Evolutionary conservation across 306 rosid genomes (phyloP).

Genomic region (Corylus avellana): DNA sequence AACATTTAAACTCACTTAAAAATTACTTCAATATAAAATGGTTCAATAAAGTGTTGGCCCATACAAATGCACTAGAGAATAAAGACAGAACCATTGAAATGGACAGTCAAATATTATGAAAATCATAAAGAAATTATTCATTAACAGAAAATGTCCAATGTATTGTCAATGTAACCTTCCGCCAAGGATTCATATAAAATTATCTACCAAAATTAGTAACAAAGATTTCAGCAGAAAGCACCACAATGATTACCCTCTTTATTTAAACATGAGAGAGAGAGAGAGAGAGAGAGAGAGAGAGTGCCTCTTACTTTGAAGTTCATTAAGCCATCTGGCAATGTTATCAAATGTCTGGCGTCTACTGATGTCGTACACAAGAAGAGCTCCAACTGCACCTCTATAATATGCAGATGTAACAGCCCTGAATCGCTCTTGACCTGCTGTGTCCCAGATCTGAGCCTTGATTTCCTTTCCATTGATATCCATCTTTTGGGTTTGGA

Average conservation of each 20-base stretch:
- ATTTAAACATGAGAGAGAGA: not conserved
- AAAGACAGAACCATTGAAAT: not conserved
- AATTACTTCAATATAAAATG: not conserved
- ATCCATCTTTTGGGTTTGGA: constrained; percentile 82
- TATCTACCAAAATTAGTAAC: not conserved
- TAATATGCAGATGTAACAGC: constrained; percentile 94
- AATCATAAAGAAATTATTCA: not conserved
- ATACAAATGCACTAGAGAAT: not conserved
- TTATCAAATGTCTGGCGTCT: constrained; percentile 84
- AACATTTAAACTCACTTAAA: not conserved
- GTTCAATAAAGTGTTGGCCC: not conserved
- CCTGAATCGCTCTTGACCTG: constrained; percentile 92
- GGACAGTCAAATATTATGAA: not conserved
- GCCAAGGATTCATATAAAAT: no score
- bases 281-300: constrained; percentile 2
- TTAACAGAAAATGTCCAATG: no score
- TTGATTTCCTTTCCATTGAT: constrained; percentile 84
- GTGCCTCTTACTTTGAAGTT: constrained; percentile 74
- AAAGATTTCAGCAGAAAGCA: not conserved
- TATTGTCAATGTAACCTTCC: no score
- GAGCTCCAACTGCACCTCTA: constrained; percentile 93
- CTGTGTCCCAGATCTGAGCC: constrained; percentile 96
- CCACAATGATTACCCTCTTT: not conserved
- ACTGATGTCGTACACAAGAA: constrained; percentile 80
- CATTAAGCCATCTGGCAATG: constrained; percentile 87